Evolutionary conservation across 352 stramenopile species (phyloP).

Genomic region (Globisporangium cederbergense): DNA sequence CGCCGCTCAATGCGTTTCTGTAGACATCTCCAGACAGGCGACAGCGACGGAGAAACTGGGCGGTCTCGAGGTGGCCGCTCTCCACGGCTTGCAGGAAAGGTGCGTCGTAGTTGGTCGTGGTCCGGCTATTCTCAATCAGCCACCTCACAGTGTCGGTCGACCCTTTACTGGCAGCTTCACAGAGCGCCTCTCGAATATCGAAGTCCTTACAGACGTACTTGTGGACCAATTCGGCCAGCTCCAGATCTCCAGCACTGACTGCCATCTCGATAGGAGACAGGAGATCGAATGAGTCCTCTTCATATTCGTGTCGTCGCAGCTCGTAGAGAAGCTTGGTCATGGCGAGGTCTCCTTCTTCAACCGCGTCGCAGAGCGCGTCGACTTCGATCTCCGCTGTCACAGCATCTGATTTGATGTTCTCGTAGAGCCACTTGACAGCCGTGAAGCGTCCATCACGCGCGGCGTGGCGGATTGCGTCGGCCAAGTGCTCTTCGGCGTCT

Average conservation of each 20-base stretch:
- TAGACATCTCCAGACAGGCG: background rate
- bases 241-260: background rate
- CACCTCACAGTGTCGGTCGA: background rate
- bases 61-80: slow-evolving; percentile 2
- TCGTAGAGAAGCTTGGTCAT: background rate
- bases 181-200: background rate
- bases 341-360: background rate
- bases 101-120: background rate
- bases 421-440: background rate
- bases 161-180: background rate
- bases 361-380: background rate
- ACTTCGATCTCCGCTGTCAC: background rate
- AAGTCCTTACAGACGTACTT: background rate
- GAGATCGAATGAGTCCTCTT: background rate
- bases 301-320: background rate
- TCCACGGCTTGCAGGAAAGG: background rate
- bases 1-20: background rate
- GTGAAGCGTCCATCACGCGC: background rate
- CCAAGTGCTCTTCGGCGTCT: background rate
- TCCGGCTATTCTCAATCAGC: background rate
- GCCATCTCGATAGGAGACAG: background rate
- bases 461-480: background rate
- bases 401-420: background rate
- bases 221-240: background rate
- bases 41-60: background rate